Percentiles rank a stretch among this genome's conserved stretches.
Conservation (phyloP, 2,329 filamentous ascomycete species). For the Parascedosporium putredinis region DNA sequence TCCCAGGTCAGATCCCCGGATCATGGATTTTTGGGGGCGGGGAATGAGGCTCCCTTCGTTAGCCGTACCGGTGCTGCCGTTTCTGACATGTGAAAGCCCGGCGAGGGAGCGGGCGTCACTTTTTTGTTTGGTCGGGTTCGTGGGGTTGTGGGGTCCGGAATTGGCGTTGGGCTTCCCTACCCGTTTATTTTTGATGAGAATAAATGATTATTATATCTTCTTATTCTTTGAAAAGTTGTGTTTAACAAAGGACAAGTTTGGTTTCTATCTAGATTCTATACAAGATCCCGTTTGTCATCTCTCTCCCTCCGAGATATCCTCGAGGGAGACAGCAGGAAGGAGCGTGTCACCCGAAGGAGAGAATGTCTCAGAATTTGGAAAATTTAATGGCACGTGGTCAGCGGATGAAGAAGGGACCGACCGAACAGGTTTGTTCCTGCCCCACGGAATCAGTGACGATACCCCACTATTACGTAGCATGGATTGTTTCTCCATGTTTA, state of each 20-base stretch:
- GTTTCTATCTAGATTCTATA: too few species aligned
- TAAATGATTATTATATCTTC: too few species aligned
- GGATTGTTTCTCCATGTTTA: too few species aligned
- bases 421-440: background rate
- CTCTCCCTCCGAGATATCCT: too few species aligned
- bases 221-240: too few species aligned
- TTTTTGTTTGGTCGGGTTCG: background rate
- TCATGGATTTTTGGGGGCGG: too few species aligned
- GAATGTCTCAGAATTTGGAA: background rate
- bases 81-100: background rate
- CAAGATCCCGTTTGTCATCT: too few species aligned
- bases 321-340: too few species aligned
- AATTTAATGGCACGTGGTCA: background rate
- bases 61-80: background rate
- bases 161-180: background rate
- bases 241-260: too few species aligned
- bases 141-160: background rate
- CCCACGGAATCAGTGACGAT: background rate
- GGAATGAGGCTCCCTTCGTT: background rate
- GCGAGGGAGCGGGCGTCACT: background rate
- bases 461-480: constrained; percentile 1
- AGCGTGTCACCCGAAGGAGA: background rate
- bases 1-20: background rate
- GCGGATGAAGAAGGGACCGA: background rate
- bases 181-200: too few species aligned